These are phyloP conservation scores for Cyclotella cryptica DNA, from an alignment of 108 stramenopile species.

Conservation along the genomic window DNA sequence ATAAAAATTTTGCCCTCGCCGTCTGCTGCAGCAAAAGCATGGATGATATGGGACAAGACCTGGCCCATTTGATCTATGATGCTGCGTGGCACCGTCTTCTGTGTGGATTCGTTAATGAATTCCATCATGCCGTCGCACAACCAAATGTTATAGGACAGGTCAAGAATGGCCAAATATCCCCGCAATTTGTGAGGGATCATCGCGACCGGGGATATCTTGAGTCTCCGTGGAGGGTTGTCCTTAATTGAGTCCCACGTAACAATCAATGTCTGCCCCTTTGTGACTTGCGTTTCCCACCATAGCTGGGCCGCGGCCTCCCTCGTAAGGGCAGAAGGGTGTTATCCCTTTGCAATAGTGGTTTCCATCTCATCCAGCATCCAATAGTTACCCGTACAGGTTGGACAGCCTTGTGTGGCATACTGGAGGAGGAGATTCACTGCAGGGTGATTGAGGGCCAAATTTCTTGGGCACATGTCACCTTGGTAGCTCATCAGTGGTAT, in stretches of 20 bases:
- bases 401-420: slow-evolving; percentile 23
- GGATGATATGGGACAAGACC: slow-evolving; percentile 15
- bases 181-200: background rate
- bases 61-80: slow-evolving; percentile 29
- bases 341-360: slow-evolving; percentile 13
- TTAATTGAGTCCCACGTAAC: slow-evolving; percentile 23
- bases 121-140: background rate
- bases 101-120: slow-evolving; percentile 22
- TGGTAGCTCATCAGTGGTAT: no score
- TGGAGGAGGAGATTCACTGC: background rate
- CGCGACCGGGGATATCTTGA: slow-evolving; percentile 21
- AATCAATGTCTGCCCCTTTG: background rate
- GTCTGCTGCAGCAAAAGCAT: slow-evolving; percentile 4
- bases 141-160: background rate
- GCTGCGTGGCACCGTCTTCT: slow-evolving; percentile 1
- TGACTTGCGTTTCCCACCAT: slow-evolving; percentile 1
- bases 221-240: background rate
- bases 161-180: no score
- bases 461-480: no score
- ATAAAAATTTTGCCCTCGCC: background rate
- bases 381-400: background rate
- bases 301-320: background rate
- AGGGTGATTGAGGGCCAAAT: slow-evolving; percentile 17
- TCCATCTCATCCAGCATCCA: background rate
- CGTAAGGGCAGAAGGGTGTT: background rate